phyloP scores from a whole-genome alignment of 1,139 yeast species.

The Geotrichum carabidarum region DNA sequence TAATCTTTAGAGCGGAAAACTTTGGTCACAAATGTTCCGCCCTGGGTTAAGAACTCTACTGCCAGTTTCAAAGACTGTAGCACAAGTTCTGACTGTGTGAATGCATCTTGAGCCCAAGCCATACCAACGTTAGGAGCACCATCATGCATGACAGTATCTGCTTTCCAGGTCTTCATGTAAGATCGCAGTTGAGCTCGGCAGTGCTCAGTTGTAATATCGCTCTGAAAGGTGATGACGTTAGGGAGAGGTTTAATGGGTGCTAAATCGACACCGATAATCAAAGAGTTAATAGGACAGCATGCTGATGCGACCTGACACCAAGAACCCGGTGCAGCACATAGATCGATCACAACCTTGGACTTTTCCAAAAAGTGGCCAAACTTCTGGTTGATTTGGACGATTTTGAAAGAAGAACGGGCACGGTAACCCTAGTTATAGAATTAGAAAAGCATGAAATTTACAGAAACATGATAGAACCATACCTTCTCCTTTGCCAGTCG shows the following conservation, averaged over 20 bases:
- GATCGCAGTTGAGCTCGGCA: constrained; percentile 92
- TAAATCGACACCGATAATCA: constrained; percentile 95
- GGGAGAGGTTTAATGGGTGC: constrained; percentile 95
- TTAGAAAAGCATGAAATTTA: not conserved
- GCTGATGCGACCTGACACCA: constrained; percentile 99
- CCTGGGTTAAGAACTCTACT: constrained; percentile 83
- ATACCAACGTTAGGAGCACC: constrained; percentile 99
- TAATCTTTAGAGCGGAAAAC: constrained; percentile 97
- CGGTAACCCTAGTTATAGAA: constrained; percentile 60
- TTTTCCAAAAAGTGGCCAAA: constrained; percentile 92
- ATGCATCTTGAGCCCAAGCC: constrained; percentile 99
- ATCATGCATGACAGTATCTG: constrained; percentile 95
- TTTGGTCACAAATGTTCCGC: constrained; percentile 96
- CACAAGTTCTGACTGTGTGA: constrained; percentile 93
- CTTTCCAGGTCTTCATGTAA: constrained; percentile 97
- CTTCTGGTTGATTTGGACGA: constrained; percentile 91
- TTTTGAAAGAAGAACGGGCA: constrained; percentile 97
- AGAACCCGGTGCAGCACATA: constrained; percentile 99
- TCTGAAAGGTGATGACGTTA: constrained; percentile 87
- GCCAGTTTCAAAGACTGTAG: constrained; percentile 90
- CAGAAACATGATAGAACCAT: constrained; percentile 11
- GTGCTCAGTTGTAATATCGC: constrained; percentile 96
- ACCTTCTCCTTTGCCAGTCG: constrained; percentile 86
- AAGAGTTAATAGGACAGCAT: constrained; percentile 83
- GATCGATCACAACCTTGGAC: constrained; percentile 94